Base-by-base conservation (phyloP, 2,329 filamentous ascomycete genomes). In the Escovopsis sp. region DNA sequence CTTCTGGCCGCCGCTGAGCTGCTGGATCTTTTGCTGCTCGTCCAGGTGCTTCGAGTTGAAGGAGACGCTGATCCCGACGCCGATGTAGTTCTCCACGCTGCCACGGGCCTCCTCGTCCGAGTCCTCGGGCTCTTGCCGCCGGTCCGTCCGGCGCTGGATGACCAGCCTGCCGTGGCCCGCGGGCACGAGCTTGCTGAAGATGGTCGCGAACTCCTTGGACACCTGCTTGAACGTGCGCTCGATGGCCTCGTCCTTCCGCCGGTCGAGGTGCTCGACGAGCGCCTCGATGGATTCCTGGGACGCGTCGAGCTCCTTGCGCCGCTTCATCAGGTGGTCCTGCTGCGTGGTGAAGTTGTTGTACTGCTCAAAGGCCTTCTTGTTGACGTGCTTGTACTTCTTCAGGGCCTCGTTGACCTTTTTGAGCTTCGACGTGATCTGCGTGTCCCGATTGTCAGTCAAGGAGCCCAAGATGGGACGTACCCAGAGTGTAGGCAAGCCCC, bases 301-400 rank as follows among this genome's bases (percentile, higher is more conserved):
- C 12, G 78, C 79, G 52, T 94, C 86, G 10, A 98, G 76, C 58
- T 96, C 91, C 52, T 81, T 76, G 39, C 89, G 78, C 50, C 91
- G 82, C 55, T 84, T 82, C 39, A 84, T 83, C 14, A 98, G 71
- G 16, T 82, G 81, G 47, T 94, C 88, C 43, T 93, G 82, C 62
- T 95, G 86, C 39, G 80, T 83, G 7, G 89, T 95, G 59, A 96
- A 98, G 64, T 81, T 94, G 65, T 89, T 93, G 67, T 96, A 98
- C 60, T 98, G 91, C 63, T 98, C 93, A 57, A 96, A 94, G 0
- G 91, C 91, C 65, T 98, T 96, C 67, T 96, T 98, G 74, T 98
- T 98, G 65, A 98, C 88, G 54, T 95, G 86, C 42, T 87, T 86
- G 65, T 91, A 96, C 59, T 95, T 94, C 66, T 96, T 96, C 42